Percentiles rank a stretch among this genome's conserved stretches.
Evolutionary conservation across 805 yeast genomes (phyloP).

Genomic region (Limtongia smithiae): DNA sequence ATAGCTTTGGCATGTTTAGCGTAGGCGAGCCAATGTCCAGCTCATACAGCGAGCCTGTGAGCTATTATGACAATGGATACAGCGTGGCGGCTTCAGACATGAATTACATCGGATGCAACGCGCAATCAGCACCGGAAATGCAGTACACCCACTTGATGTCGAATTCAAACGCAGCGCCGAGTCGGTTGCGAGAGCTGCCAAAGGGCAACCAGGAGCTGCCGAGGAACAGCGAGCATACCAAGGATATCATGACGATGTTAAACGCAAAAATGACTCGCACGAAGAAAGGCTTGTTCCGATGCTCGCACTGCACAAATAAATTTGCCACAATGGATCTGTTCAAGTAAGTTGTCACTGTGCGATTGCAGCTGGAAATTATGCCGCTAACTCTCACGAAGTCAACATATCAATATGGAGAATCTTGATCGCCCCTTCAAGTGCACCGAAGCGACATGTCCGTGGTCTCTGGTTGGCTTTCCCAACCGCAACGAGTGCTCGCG

Average conservation of each 20-base stretch:
- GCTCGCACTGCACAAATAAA: constrained; percentile 40
- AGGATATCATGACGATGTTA: background rate
- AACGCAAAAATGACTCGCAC: constrained; percentile 24
- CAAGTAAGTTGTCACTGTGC: constrained; percentile 1
- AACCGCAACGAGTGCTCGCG: constrained; percentile 40
- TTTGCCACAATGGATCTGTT: constrained; percentile 38
- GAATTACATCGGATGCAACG: too few relatives aligned
- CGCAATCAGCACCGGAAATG: too few relatives aligned
- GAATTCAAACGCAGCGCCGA: too few relatives aligned
- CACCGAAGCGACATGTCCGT: constrained; percentile 40
- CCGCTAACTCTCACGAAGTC: constrained; percentile 22
- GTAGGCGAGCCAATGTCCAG: too few relatives aligned
- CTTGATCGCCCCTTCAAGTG: constrained; percentile 40
- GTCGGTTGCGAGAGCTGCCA: too few relatives aligned
- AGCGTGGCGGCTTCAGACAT: too few relatives aligned
- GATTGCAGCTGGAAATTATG: background rate
- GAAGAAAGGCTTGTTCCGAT: constrained; percentile 41
- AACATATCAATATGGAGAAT: constrained; percentile 39
- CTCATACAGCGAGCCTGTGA: too few relatives aligned
- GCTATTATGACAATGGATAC: too few relatives aligned
- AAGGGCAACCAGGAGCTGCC: too few relatives aligned
- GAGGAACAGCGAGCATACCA: too few relatives aligned
- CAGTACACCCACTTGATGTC: background rate
- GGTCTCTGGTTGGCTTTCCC: constrained; percentile 44
- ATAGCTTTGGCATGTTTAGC: too few relatives aligned